These are phyloP conservation scores for Sporisorium sorghi DNA, from an alignment of 1,284 basidiomycete genomes.

Conservation along the genomic window DNA sequence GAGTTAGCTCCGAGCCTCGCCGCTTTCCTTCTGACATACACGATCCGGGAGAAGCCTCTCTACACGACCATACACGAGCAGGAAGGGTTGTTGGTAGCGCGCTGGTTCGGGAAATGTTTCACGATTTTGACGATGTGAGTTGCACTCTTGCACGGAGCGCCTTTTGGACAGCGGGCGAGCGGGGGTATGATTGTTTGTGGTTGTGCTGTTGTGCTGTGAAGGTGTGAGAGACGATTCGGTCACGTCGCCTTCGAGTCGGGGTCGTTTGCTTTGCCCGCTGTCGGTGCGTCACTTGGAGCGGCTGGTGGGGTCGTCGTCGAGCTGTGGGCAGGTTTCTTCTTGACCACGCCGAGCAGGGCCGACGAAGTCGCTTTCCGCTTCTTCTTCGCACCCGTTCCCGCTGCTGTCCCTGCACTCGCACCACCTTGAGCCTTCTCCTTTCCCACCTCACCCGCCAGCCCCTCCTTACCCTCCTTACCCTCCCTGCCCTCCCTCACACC, in stretches of 20 bases:
- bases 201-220: background rate
- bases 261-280: background rate
- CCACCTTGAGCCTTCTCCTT: background rate
- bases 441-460: background rate
- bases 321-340: constrained; percentile 31
- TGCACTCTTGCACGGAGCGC: too few species aligned
- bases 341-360: constrained; percentile 32
- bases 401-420: background rate
- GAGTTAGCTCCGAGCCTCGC: background rate
- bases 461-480: background rate
- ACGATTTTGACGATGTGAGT: too few species aligned
- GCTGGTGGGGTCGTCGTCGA: background rate
- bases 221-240: background rate
- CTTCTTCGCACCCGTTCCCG: constrained; percentile 15
- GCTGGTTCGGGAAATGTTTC: too few species aligned
- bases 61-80: background rate
- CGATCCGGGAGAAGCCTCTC: background rate
- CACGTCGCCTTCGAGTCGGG: background rate
- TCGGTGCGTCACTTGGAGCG: background rate
- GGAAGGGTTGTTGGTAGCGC: too few species aligned
- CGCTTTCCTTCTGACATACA: constrained; percentile 1
- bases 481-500: background rate
- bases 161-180: too few species aligned
- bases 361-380: constrained; percentile 32
- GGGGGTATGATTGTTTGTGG: constrained; percentile 1